A percentile compares a stretch with the other conserved stretches of the same genome.
phyloP scores from a whole-genome alignment of 345 rosid species.

The Durio zibethinus region DNA sequence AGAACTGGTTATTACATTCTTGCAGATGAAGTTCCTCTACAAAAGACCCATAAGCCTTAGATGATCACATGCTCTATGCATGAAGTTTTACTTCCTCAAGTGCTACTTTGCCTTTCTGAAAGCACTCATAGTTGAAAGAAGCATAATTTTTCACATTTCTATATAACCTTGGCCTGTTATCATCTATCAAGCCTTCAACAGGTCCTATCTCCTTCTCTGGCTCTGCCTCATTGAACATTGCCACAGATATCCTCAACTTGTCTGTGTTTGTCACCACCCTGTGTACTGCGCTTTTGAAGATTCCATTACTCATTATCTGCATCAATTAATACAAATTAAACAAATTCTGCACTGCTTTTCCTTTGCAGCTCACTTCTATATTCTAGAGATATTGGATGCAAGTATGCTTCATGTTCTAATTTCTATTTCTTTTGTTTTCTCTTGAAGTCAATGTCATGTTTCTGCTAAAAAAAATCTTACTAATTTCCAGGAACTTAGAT shows the following conservation, averaged over 20 bases:
- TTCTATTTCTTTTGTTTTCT: background rate
- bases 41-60: background rate
- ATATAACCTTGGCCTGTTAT: slow-evolving; percentile 37
- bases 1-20: background rate
- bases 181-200: slow-evolving; percentile 27
- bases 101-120: slow-evolving; percentile 38
- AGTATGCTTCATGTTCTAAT: background rate
- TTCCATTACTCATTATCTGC: slow-evolving; percentile 59
- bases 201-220: slow-evolving; percentile 38
- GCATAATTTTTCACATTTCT: slow-evolving; percentile 40
- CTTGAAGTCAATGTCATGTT: background rate
- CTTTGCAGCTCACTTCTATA: background rate
- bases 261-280: slow-evolving; percentile 45
- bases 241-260: slow-evolving; percentile 40
- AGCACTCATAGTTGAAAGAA: slow-evolving; percentile 39
- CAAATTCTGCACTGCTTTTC: background rate
- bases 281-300: slow-evolving; percentile 50
- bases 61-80: background rate
- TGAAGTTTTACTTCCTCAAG: slow-evolving; percentile 36
- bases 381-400: background rate
- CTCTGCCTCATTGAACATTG: slow-evolving; percentile 40
- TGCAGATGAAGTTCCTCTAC: background rate
- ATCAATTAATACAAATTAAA: background rate
- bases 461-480: background rate
- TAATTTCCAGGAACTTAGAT: background rate